Evolutionary conservation across 1,284 basidiomycete genomes (phyloP).

Genomic region (Cronartium quercuum): DNA sequence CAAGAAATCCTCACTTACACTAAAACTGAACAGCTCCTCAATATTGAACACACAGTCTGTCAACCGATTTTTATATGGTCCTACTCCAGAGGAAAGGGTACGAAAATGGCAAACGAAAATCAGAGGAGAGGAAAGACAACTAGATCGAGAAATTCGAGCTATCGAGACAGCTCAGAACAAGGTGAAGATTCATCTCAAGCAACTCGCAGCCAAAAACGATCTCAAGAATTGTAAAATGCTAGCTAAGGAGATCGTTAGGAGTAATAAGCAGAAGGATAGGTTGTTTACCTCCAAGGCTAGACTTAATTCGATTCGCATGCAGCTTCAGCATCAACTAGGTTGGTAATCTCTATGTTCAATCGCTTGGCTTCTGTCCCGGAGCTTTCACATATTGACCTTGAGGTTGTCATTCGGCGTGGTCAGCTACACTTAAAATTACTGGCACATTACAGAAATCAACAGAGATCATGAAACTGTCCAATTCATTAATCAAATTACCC

Average conservation of each 20-base stretch:
- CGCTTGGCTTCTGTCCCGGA: not conserved
- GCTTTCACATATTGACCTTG: slow-evolving; percentile 7
- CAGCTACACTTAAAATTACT: slow-evolving; percentile 95
- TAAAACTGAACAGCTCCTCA: no score
- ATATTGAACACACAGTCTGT: slow-evolving; percentile 66
- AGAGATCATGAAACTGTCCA: slow-evolving; percentile 98
- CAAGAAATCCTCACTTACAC: no score
- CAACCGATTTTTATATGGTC: slow-evolving; percentile 86
- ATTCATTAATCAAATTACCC: slow-evolving; percentile 81
- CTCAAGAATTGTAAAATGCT: slow-evolving; percentile 84
- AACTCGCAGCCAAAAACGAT: slow-evolving; percentile 84
- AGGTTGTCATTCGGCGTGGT: not conserved
- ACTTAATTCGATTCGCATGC: slow-evolving; percentile 81
- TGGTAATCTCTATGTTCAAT: slow-evolving; percentile 46
- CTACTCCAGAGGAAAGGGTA: slow-evolving; percentile 84
- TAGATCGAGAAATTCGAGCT: slow-evolving; percentile 90
- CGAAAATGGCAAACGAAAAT: slow-evolving; percentile 80
- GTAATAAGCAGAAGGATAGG: slow-evolving; percentile 87
- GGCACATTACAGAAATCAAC: slow-evolving; percentile 94
- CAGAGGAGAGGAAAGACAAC: slow-evolving; percentile 66
- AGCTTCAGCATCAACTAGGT: slow-evolving; percentile 91
- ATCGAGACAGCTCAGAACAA: slow-evolving; percentile 76
- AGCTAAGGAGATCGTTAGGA: slow-evolving; percentile 87
- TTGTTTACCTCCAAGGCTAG: slow-evolving; percentile 87
- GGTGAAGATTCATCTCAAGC: slow-evolving; percentile 75